phyloP scores from a whole-genome alignment of 805 yeast genomes.

The Candida peoriensis region DNA sequence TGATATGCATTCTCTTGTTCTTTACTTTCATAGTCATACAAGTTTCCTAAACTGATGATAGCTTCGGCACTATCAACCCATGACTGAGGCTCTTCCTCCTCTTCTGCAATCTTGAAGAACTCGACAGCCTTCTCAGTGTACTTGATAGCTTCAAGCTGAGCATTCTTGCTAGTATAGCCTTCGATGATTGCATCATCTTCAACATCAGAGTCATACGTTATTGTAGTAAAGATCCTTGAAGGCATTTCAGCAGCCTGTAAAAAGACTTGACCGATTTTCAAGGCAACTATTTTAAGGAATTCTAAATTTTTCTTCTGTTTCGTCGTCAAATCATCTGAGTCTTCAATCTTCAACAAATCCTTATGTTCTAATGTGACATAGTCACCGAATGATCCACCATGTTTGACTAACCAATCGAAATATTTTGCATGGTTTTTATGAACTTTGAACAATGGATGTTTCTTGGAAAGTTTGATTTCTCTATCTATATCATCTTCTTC shows the following conservation, averaged over 20 bases:
- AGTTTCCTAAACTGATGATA: constrained; percentile 69
- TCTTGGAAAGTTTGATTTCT: constrained; percentile 33
- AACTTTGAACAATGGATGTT: constrained; percentile 53
- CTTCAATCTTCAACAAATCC: constrained; percentile 9
- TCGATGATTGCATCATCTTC: constrained; percentile 26
- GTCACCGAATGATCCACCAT: constrained; percentile 22
- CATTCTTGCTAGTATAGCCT: constrained; percentile 29
- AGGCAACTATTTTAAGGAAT: constrained; percentile 37
- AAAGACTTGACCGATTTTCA: constrained; percentile 56
- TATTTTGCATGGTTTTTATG: constrained; percentile 35
- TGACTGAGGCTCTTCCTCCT: constrained; percentile 69
- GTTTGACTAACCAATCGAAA: constrained; percentile 42
- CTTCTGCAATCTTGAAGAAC: constrained; percentile 54
- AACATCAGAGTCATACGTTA: constrained; percentile 53
- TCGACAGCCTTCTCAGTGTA: constrained; percentile 49
- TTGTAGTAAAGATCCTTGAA: constrained; percentile 45
- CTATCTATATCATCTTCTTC: constrained; percentile 31
- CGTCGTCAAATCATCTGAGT: constrained; percentile 8
- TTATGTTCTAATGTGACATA: constrained; percentile 12
- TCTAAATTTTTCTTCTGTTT: constrained; percentile 16
- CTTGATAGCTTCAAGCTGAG: constrained; percentile 44
- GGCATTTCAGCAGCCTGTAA: constrained; percentile 64
- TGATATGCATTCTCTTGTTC: constrained; percentile 65
- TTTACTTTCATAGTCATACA: constrained; percentile 56
- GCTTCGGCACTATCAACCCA: constrained; percentile 90